phyloP scores from a whole-genome alignment of 495 filamentous ascomycete genomes.

The Penicillium desertorum region DNA sequence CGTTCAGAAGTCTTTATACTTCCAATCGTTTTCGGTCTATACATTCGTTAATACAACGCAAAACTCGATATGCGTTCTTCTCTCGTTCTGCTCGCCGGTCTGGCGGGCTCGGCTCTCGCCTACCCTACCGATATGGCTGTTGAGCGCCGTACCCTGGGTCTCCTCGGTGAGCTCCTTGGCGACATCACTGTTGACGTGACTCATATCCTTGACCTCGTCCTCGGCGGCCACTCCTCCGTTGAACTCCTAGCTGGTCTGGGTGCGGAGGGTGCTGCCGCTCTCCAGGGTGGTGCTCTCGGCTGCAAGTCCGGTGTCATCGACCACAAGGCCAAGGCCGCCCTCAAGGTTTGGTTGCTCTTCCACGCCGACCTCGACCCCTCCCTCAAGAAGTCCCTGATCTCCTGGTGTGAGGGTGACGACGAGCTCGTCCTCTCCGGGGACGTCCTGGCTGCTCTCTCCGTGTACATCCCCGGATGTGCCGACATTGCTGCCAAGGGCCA shows the following conservation, averaged over 20 bases:
- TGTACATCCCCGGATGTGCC: constrained; percentile 41
- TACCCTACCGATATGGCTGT: constrained; percentile 33
- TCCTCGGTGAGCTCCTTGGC: constrained; percentile 20
- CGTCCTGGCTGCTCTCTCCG: constrained; percentile 31
- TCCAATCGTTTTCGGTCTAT: constrained; percentile 12
- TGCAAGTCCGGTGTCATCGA: constrained; percentile 36
- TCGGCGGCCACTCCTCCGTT: constrained; percentile 21
- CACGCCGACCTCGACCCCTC: constrained; percentile 29
- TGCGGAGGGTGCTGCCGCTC: constrained; percentile 42
- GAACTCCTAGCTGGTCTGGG: constrained; percentile 34
- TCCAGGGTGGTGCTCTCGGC: constrained; percentile 43
- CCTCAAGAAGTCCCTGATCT: constrained; percentile 31
- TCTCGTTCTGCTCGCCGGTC: constrained; percentile 39
- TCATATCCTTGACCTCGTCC: constrained; percentile 24
- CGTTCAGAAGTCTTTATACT: constrained; percentile 11
- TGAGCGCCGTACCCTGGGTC: constrained; percentile 34
- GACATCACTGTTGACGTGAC: constrained; percentile 24
- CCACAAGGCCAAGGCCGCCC: constrained; percentile 30
- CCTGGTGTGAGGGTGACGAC: constrained; percentile 32
- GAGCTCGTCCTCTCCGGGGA: constrained; percentile 25
- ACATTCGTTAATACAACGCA: constrained; percentile 23
- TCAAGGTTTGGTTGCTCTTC: constrained; percentile 37
- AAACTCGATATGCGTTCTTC: constrained; percentile 41
- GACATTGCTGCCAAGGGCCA: constrained; percentile 41
- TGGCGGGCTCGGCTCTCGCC: constrained; percentile 40